phyloP scores from a whole-genome alignment of 306 rosid species.

The cucumber (Cucumis sativus) region DNA sequence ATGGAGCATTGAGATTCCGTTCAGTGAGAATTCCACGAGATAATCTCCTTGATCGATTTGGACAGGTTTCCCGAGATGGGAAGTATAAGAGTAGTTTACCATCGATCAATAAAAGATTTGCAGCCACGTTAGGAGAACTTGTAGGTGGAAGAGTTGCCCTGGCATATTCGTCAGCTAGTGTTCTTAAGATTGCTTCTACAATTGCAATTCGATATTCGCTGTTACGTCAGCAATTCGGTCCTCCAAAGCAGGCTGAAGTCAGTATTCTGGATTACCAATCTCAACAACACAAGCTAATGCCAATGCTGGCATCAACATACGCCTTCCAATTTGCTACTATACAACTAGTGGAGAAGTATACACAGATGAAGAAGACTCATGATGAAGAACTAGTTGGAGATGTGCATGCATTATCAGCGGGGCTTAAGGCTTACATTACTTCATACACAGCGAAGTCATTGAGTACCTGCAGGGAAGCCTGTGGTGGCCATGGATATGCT shows the following conservation, averaged over 20 bases:
- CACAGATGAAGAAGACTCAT: constrained; percentile 68
- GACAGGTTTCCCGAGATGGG: constrained; percentile 91
- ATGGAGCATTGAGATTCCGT: constrained; percentile 79
- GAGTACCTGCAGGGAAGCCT: constrained; percentile 90
- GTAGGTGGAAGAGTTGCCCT: constrained; percentile 98
- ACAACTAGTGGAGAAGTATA: constrained; percentile 60
- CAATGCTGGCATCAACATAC: constrained; percentile 91
- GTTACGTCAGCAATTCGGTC: constrained; percentile 94
- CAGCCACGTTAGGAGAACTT: constrained; percentile 88
- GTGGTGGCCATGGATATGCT: constrained; percentile 99
- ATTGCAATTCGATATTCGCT: constrained; percentile 83
- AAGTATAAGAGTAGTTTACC: constrained; percentile 76
- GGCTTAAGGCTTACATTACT: constrained; percentile 86
- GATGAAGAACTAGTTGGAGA: constrained; percentile 77
- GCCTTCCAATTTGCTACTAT: constrained; percentile 75
- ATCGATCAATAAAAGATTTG: constrained; percentile 71
- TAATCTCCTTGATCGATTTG: constrained; percentile 85
- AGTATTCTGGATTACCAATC: constrained; percentile 90
- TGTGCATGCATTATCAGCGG: constrained; percentile 86
- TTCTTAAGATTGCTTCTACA: constrained; percentile 65
- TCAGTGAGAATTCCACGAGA: constrained; percentile 92
- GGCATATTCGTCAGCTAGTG: constrained; percentile 84
- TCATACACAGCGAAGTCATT: constrained; percentile 81
- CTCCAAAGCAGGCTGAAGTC: constrained; percentile 86
- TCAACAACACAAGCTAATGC: constrained; percentile 97